Evolutionary conservation across 805 yeast genomes (phyloP).

Genomic region (Metschnikowia kunwiensis): DNA sequence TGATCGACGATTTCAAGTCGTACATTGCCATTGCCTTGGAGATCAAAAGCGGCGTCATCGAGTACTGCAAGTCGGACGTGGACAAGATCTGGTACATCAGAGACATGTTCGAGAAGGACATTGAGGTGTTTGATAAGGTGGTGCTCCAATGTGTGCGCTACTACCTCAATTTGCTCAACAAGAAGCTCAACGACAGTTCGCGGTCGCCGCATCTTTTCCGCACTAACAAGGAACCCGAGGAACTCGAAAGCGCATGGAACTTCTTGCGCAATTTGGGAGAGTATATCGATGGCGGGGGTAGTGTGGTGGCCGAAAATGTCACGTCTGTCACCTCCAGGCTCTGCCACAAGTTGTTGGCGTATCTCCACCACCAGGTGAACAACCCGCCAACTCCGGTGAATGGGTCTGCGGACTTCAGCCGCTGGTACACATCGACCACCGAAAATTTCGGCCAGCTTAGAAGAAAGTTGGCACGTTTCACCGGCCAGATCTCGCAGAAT

Average conservation of each 20-base stretch:
- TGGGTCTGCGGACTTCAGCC: slow-evolving; percentile 37
- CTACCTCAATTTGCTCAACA: slow-evolving; percentile 65
- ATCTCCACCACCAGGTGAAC: slow-evolving; percentile 65
- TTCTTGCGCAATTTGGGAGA: slow-evolving; percentile 74
- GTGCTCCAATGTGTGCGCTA: slow-evolving; percentile 72
- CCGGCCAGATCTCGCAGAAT: slow-evolving; percentile 59
- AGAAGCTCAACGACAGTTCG: slow-evolving; percentile 76
- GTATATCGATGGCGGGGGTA: slow-evolving; percentile 76
- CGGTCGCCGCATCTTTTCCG: slow-evolving; percentile 60
- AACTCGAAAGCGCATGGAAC: slow-evolving; percentile 77
- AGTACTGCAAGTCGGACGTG: slow-evolving; percentile 51
- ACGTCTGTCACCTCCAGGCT: slow-evolving; percentile 62
- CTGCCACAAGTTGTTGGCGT: slow-evolving; percentile 63
- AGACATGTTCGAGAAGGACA: slow-evolving; percentile 56
- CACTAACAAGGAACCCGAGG: slow-evolving; percentile 89
- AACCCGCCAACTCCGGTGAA: slow-evolving; percentile 47
- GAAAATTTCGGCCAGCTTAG: slow-evolving; percentile 74
- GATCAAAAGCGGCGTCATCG: slow-evolving; percentile 63
- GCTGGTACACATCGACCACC: slow-evolving; percentile 67
- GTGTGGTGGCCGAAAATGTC: slow-evolving; percentile 76
- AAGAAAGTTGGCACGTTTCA: slow-evolving; percentile 78
- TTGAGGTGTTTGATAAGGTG: slow-evolving; percentile 53
- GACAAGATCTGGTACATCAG: slow-evolving; percentile 70
- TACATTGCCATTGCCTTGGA: slow-evolving; percentile 74
- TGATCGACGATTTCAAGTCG: slow-evolving; percentile 77